Evolutionary conservation across 2,329 filamentous ascomycete genomes (phyloP).

Genomic region (Exophiala sp.): DNA sequence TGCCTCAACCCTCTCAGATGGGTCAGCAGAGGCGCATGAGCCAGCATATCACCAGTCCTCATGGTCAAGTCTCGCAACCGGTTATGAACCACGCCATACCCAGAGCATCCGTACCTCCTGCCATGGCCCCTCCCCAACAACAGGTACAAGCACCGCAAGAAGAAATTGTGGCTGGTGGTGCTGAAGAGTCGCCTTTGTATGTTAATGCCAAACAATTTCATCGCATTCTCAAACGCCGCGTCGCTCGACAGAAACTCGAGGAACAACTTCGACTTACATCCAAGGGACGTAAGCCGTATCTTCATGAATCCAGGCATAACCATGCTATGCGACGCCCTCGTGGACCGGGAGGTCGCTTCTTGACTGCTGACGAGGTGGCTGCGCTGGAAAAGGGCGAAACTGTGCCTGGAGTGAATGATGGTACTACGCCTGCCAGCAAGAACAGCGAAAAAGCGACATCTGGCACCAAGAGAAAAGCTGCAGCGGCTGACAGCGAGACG

Average conservation of each 20-base stretch:
- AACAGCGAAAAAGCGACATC: conserved; percentile 32
- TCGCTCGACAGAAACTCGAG: conserved; percentile 89
- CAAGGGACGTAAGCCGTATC: conserved; percentile 93
- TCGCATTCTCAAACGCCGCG: conserved; percentile 87
- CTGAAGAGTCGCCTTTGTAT: conserved; percentile 91
- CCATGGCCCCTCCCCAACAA: conserved; percentile 48
- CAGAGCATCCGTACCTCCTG: conserved; percentile 50
- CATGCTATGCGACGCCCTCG: conserved; percentile 95
- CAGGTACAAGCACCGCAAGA: conserved; percentile 65
- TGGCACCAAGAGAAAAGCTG: conserved; percentile 52
- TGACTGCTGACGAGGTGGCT: conserved; percentile 93
- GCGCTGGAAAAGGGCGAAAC: conserved; percentile 68
- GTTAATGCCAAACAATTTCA: conserved; percentile 99
- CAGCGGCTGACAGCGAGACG: conserved; percentile 43
- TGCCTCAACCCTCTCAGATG: conserved; percentile 57
- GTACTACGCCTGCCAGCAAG: conserved; percentile 27
- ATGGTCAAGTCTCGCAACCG: conserved; percentile 68
- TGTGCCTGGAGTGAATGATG: conserved; percentile 35
- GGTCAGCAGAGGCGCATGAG: conserved; percentile 64
- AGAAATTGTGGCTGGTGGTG: conserved; percentile 67
- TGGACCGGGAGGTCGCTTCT: conserved; percentile 88
- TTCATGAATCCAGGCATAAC: conserved; percentile 96
- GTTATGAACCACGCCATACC: conserved; percentile 67
- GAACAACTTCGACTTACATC: conserved; percentile 87
- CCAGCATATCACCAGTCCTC: conserved; percentile 68